These are phyloP conservation scores for Luvunga scandens DNA, from an alignment of 345 rosid species.

Conservation along the genomic window DNA sequence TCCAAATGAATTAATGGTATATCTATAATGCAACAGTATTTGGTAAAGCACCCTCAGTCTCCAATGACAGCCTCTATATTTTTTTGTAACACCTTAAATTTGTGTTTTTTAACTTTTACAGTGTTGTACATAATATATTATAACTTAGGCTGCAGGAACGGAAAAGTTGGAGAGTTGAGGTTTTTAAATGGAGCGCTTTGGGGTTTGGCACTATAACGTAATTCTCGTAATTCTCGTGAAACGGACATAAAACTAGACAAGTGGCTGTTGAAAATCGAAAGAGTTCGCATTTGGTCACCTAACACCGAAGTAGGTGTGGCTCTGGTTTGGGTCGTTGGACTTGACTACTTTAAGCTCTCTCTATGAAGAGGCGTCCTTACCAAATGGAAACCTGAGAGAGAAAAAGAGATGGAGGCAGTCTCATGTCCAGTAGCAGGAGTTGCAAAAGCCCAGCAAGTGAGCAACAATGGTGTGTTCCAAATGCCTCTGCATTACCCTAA, in stretches of 20 bases:
- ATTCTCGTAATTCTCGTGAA: background rate
- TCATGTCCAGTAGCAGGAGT: background rate
- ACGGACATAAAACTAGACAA: background rate
- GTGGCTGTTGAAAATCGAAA: background rate
- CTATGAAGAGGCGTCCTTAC: background rate
- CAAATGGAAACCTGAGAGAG: background rate
- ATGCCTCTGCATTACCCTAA: slow-evolving; percentile 67
- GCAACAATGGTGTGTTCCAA: slow-evolving; percentile 23
- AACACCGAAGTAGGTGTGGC: background rate
- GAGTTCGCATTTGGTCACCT: background rate
- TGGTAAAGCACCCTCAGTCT: too few relatives aligned
- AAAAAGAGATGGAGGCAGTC: background rate
- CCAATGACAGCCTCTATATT: too few relatives aligned
- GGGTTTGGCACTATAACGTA: background rate
- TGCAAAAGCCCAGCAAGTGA: background rate
- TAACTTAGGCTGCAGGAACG: too few relatives aligned
- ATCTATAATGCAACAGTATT: too few relatives aligned
- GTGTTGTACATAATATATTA: too few relatives aligned
- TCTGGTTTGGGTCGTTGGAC: background rate
- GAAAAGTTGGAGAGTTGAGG: background rate
- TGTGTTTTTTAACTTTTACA: too few relatives aligned
- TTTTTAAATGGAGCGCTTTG: too few relatives aligned
- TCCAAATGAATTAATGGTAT: too few relatives aligned
- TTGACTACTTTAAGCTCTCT: background rate
- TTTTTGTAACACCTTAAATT: too few relatives aligned